Evolutionary conservation across 2,329 filamentous ascomycete species (phyloP).

Genomic region (Juglanconis oblonga): DNA sequence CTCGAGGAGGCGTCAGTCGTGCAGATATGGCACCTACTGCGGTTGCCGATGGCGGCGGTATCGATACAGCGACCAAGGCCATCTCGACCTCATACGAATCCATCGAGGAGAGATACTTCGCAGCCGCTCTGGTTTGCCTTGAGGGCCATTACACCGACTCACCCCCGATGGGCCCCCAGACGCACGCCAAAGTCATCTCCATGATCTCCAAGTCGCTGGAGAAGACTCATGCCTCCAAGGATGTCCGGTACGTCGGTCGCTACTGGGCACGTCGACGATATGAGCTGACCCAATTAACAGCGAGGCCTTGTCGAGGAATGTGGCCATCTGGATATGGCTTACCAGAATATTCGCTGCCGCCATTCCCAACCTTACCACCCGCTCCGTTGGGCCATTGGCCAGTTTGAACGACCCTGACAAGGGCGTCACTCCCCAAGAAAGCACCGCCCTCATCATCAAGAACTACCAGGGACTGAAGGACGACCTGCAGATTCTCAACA

Average conservation of each 20-base stretch:
- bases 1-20: not conserved
- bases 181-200: slow-evolving; percentile 51
- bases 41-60: slow-evolving; percentile 17
- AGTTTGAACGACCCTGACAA: slow-evolving; percentile 53
- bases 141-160: slow-evolving; percentile 59
- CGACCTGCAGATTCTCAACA: slow-evolving; percentile 62
- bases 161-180: slow-evolving; percentile 55
- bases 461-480: slow-evolving; percentile 61
- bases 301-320: slow-evolving; percentile 59
- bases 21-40: slow-evolving; percentile 22
- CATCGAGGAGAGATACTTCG: slow-evolving; percentile 63
- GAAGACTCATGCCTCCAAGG: slow-evolving; percentile 60
- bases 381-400: slow-evolving; percentile 55
- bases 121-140: slow-evolving; percentile 57
- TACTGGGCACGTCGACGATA: not conserved
- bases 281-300: slow-evolving; percentile 30
- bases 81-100: slow-evolving; percentile 36
- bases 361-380: slow-evolving; percentile 57
- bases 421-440: slow-evolving; percentile 59
- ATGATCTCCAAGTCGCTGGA: slow-evolving; percentile 61
- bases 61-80: slow-evolving; percentile 20
- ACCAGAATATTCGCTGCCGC: slow-evolving; percentile 60
- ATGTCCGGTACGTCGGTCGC: slow-evolving; percentile 48
- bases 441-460: slow-evolving; percentile 60
- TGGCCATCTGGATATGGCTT: slow-evolving; percentile 64